phyloP scores from a whole-genome alignment of 2,329 filamentous ascomycete genomes.

The Dendryphion nanum region DNA sequence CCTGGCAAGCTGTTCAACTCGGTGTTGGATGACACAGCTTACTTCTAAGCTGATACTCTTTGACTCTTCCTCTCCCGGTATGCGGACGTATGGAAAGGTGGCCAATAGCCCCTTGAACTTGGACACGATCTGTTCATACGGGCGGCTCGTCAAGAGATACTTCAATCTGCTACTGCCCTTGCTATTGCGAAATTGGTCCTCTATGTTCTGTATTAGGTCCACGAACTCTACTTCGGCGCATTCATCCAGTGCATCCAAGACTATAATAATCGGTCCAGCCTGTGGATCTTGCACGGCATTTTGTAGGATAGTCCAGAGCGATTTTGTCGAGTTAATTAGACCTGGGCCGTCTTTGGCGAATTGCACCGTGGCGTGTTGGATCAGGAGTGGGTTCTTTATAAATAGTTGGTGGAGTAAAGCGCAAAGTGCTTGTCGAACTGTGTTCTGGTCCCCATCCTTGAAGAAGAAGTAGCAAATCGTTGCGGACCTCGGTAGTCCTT shows the following conservation, averaged over 20 bases:
- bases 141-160: conserved; percentile 35
- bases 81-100: conserved; percentile 12
- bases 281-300: conserved; percentile 2
- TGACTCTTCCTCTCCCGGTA: conserved; percentile 19
- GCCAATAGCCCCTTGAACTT: neutral
- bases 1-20: neutral
- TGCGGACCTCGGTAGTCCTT: conserved; percentile 6
- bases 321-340: neutral
- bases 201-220: conserved; percentile 13
- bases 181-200: conserved; percentile 2
- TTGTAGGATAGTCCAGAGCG: conserved; percentile 7
- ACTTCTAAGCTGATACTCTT: conserved; percentile 32
- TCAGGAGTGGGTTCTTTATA: neutral
- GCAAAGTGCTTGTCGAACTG: conserved; percentile 4
- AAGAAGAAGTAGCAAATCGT: too few relatives aligned
- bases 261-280: conserved; percentile 16
- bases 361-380: neutral
- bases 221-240: conserved; percentile 16
- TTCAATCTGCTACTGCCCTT: too few relatives aligned
- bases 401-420: conserved; percentile 9
- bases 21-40: conserved; percentile 26
- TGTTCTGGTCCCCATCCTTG: conserved; percentile 10
- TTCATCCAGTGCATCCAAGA: conserved; percentile 37
- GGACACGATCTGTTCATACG: conserved; percentile 20
- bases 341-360: neutral